These are phyloP conservation scores for Tetrapyrgos nigripes DNA, from an alignment of 1,284 basidiomycete genomes.

Conservation along the genomic window DNA sequence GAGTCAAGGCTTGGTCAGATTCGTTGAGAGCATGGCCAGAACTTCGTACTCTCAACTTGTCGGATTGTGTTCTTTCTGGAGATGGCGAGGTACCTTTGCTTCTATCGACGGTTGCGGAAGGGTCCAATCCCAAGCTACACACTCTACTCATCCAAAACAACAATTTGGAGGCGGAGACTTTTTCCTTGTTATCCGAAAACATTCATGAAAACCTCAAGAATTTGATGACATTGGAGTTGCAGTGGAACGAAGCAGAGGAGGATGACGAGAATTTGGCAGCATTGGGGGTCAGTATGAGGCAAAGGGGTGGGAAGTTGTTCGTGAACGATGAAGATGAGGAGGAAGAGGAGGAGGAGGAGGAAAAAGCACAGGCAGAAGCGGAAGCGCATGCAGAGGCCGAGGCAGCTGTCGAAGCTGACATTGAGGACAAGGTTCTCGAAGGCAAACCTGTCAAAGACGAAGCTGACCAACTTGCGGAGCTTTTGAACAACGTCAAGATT, in stretches of 20 bases:
- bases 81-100: slow-evolving; percentile 72
- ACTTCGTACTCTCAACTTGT: slow-evolving; percentile 85
- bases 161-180: slow-evolving; percentile 80
- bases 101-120: slow-evolving; percentile 69
- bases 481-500: slow-evolving; percentile 63
- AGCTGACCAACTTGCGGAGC: slow-evolving; percentile 64
- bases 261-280: slow-evolving; percentile 80
- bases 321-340: slow-evolving; percentile 78
- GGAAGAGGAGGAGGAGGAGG: slow-evolving; percentile 79
- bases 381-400: slow-evolving; percentile 44
- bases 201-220: slow-evolving; percentile 64
- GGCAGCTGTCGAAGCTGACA: slow-evolving; percentile 30
- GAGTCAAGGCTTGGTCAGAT: slow-evolving; percentile 73
- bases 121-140: slow-evolving; percentile 78
- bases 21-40: slow-evolving; percentile 76
- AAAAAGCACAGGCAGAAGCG: slow-evolving; percentile 51
- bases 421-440: slow-evolving; percentile 27
- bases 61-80: slow-evolving; percentile 87
- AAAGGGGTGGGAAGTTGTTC: slow-evolving; percentile 69
- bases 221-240: slow-evolving; percentile 79
- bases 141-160: slow-evolving; percentile 89
- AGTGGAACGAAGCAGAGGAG: slow-evolving; percentile 87
- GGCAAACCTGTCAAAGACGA: slow-evolving; percentile 36
- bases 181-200: slow-evolving; percentile 70
- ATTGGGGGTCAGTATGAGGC: slow-evolving; percentile 69